phyloP scores from a whole-genome alignment of 202 grass and related monocot species.

The Bolboschoenoplectus hybrid region DNA sequence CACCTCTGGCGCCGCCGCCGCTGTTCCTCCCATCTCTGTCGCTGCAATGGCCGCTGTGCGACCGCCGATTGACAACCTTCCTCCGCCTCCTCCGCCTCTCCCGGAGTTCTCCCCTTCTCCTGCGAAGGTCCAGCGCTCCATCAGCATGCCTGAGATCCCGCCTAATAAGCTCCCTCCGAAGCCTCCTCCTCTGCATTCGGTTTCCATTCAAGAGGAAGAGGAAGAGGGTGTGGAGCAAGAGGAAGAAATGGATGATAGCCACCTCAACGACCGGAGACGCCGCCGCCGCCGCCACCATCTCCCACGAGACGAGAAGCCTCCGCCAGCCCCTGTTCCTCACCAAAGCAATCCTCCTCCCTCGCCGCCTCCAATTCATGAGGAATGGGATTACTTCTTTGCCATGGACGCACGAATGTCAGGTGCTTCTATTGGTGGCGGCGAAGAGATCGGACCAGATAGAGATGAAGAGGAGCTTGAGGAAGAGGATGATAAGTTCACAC shows the following conservation, averaged over 20 bases:
- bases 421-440: conserved; percentile 29
- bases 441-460: conserved; percentile 50
- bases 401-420: conserved; percentile 69
- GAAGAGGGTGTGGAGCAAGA: conserved; percentile 51
- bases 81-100: conserved; percentile 68
- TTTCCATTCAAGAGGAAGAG: conserved; percentile 77
- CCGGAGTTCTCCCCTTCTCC: conserved; percentile 78
- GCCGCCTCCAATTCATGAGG: conserved; percentile 49
- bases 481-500: conserved; percentile 51
- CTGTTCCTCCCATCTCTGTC: background rate
- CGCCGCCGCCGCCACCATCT: conserved; percentile 42
- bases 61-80: conserved; percentile 53
- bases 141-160: conserved; percentile 75
- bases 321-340: conserved; percentile 36
- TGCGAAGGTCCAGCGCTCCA: conserved; percentile 82
- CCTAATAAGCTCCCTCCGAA: conserved; percentile 35
- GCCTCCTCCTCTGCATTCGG: conserved; percentile 39
- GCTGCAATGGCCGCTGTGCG: conserved; percentile 47
- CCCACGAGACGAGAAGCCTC: conserved; percentile 34
- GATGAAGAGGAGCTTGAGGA: conserved; percentile 57
- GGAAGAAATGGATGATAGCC: conserved; percentile 44
- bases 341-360: conserved; percentile 28
- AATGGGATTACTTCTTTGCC: conserved; percentile 90
- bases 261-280: conserved; percentile 50
- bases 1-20: conserved; percentile 13